A percentile compares a stretch with the other conserved stretches of the same genome.
Evolutionary conservation across 257 asterid species (phyloP).

Genomic region (Leonotis leonurus): DNA sequence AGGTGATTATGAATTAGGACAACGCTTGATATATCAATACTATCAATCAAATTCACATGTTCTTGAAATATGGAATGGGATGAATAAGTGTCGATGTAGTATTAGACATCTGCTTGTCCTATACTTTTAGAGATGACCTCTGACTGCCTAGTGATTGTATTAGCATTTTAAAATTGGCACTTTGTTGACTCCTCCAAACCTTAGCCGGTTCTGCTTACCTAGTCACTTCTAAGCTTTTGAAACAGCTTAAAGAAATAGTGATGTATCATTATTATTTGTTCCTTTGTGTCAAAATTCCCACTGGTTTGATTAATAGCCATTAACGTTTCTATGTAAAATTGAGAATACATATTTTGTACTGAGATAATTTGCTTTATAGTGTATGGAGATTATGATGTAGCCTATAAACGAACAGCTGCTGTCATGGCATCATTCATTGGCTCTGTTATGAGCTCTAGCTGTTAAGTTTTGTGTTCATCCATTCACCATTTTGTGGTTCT

Average conservation of each 20-base stretch:
- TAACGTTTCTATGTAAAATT: neutral
- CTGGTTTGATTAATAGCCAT: neutral
- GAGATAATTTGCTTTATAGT: too few species aligned
- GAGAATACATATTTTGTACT: too few species aligned
- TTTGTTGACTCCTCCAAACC: neutral
- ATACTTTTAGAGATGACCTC: neutral
- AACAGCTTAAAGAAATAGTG: neutral
- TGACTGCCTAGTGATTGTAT: neutral
- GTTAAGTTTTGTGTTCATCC: too few species aligned
- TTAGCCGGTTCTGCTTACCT: slow-evolving; percentile 3
- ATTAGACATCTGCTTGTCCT: neutral
- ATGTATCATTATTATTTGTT: neutral
- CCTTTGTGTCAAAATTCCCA: neutral
- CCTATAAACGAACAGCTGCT: too few species aligned
- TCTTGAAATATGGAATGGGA: neutral
- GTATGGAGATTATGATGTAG: too few species aligned
- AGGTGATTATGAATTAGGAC: too few species aligned
- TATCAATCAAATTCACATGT: neutral
- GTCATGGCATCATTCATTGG: too few species aligned
- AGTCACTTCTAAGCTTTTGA: neutral
- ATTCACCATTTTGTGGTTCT: too few species aligned
- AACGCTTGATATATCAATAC: neutral
- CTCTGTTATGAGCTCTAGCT: too few species aligned
- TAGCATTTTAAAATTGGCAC: neutral
- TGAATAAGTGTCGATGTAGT: neutral